A percentile compares a stretch with the other conserved stretches of the same genome.
phyloP scores from a whole-genome alignment of 2,329 filamentous ascomycete species.

The Cercospora sojina region DNA sequence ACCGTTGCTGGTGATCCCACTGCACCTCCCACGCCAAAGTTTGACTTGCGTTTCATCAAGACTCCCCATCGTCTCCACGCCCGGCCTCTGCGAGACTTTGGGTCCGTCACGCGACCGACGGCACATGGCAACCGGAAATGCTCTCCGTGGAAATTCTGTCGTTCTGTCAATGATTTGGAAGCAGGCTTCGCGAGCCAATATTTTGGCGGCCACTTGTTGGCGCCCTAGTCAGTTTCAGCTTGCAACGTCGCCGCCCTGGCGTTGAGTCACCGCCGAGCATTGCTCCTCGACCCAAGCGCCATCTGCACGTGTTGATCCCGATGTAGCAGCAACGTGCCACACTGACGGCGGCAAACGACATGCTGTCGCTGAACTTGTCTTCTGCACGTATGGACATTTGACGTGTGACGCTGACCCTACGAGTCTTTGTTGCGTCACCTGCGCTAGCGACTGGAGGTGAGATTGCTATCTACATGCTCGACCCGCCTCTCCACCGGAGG shows the following conservation, averaged over 20 bases:
- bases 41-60: constrained; percentile 9
- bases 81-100: background rate
- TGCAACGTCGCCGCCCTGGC: background rate
- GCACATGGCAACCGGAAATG: background rate
- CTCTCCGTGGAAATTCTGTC: background rate
- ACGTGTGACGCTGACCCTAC: background rate
- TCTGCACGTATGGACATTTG: background rate
- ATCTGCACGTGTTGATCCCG: background rate
- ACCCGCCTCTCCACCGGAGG: constrained; percentile 26
- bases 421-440: background rate
- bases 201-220: background rate
- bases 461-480: constrained; percentile 2
- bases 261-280: background rate
- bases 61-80: background rate
- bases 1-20: background rate
- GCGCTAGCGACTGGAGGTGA: background rate
- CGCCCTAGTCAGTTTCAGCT: constrained; percentile 2
- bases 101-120: background rate
- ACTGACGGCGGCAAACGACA: background rate
- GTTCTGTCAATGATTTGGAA: background rate
- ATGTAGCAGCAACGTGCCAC: background rate
- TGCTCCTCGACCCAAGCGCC: background rate
- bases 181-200: constrained; percentile 1
- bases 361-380: background rate
- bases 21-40: constrained; percentile 5